A percentile compares a stretch with the other conserved stretches of the same genome.
phyloP scores from a whole-genome alignment of 2,329 filamentous ascomycete genomes.

The Leptographium procerum region DNA sequence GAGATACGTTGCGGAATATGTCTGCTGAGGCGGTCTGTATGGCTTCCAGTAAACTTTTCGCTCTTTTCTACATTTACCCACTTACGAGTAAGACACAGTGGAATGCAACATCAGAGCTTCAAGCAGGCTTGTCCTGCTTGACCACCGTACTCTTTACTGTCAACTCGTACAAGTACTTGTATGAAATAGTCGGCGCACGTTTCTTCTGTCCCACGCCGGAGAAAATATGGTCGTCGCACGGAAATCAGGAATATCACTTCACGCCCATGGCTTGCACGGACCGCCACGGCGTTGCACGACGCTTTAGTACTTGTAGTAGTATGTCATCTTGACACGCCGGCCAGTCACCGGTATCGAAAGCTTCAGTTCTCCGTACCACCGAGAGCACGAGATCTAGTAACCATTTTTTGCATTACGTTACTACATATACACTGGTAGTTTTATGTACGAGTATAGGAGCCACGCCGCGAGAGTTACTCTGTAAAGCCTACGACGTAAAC shows the following conservation, averaged over 20 bases:
- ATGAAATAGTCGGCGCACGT: neutral
- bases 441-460: no score
- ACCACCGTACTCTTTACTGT: no score
- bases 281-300: neutral
- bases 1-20: neutral
- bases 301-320: neutral
- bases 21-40: neutral
- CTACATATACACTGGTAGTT: no score
- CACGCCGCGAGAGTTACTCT: no score
- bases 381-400: neutral
- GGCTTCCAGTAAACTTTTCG: neutral
- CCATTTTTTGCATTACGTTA: no score
- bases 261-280: neutral
- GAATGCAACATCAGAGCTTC: no score
- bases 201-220: neutral
- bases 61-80: neutral
- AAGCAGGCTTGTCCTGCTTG: no score
- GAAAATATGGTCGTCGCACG: neutral
- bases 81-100: no score
- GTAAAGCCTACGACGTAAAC: neutral
- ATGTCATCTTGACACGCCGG: neutral
- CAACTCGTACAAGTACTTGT: no score
- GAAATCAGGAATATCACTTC: neutral
- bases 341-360: neutral
- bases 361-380: neutral